Base-by-base conservation (phyloP, 768 basidiomycete genomes). In the Mycena floridula region DNA sequence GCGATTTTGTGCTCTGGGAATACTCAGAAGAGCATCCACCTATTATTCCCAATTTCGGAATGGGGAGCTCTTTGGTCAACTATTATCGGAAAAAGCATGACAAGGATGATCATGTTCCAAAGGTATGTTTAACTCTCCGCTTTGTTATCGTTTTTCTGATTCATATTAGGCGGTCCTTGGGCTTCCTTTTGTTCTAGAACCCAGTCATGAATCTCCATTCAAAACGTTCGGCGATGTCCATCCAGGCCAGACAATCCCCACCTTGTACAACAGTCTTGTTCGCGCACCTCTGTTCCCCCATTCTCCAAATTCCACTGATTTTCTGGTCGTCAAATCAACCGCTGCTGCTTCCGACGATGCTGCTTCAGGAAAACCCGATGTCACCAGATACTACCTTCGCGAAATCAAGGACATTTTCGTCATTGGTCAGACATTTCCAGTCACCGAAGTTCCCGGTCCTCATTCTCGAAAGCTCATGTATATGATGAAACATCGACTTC, bases 21-120 rank as follows among this genome's bases (percentile, higher is more conserved):
- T 98, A 91, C 60, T 96, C 95, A 48, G 96, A 99, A 68, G 95
- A 99, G 55, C 89, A 96, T 60, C 95, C 96, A 3, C 90, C 94
- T 3, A 93, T 97, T 42, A 76, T 95, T 59, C 86, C 89, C 9
- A 92, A 93, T 58, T 94, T 95, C 54, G 96, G 95, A 23, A 99
- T 98, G 96, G 96, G 95, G 7, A 94, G 88, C 52, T 82, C 89
- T 18, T 73, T 99, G 27, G 96, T 98, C 43, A 99, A 98, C 56
- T 99, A 99, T 60, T 99, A 99, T 64, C 83, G 96, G 42, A 98
- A 98, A 67, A 92, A 86, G 59, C 83, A 85, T 46, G 90, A 94
- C 47, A 89, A 90, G 51, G 96, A 99, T 54, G 90, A 95, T 39
- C 76, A 89, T 59, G 76, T 97, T 51, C 94, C 95, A 3, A 92